A percentile compares a stretch with the other conserved stretches of the same genome.
Evolutionary conservation across 352 stramenopile genomes (phyloP).

Genomic region (Phytopythium mirpurense): DNA sequence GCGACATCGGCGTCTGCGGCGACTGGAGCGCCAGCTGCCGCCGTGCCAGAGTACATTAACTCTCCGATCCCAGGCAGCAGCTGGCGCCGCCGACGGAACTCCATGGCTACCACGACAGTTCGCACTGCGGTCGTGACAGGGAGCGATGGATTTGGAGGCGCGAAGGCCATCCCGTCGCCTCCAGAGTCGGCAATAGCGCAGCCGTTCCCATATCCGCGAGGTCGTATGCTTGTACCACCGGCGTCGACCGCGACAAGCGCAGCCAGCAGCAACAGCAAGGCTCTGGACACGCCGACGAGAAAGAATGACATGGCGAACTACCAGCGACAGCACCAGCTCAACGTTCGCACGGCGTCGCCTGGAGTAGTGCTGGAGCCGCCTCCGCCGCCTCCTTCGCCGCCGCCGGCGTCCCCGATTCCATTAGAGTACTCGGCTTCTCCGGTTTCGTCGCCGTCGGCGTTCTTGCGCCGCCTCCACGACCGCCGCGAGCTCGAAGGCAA

Average conservation of each 20-base stretch:
- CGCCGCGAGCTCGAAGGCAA: slow-evolving; percentile 16
- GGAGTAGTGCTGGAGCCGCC: neutral
- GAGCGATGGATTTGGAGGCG: neutral
- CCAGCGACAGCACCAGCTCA: neutral
- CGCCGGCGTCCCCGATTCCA: slow-evolving; percentile 11
- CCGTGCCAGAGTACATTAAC: slow-evolving; percentile 47
- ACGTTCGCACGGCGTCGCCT: neutral
- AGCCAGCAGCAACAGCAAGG: slow-evolving; percentile 1
- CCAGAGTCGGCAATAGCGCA: slow-evolving; percentile 11
- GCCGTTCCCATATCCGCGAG: slow-evolving; percentile 18
- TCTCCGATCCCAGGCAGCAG: slow-evolving; percentile 40
- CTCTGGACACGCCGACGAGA: slow-evolving; percentile 8
- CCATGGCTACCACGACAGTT: slow-evolving; percentile 33
- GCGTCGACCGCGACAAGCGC: slow-evolving; percentile 6
- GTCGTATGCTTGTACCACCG: slow-evolving; percentile 15
- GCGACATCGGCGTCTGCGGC: slow-evolving; percentile 1
- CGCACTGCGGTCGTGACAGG: neutral
- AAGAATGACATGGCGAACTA: neutral
- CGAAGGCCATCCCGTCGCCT: slow-evolving; percentile 13
- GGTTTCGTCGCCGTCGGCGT: slow-evolving; percentile 22
- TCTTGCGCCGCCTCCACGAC: slow-evolving; percentile 18
- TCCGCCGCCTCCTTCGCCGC: neutral
- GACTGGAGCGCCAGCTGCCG: neutral
- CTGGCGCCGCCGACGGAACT: slow-evolving; percentile 47
- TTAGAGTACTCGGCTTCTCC: slow-evolving; percentile 31